A percentile compares a stretch with the other conserved stretches of the same genome.
phyloP scores from a whole-genome alignment of 495 filamentous ascomycete species.

The Sabuloglossum arenarium region DNA sequence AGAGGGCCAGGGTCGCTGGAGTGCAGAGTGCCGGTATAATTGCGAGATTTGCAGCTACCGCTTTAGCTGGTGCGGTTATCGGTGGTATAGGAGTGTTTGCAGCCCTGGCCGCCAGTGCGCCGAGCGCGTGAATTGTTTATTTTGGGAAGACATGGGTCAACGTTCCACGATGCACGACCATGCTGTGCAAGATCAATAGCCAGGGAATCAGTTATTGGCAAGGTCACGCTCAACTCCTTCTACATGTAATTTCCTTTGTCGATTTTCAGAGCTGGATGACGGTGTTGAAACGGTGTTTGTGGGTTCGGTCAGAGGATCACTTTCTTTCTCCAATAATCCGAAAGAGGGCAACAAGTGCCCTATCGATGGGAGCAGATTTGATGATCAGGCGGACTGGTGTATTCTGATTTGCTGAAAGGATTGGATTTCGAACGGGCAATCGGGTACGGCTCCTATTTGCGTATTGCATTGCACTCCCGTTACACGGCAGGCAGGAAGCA shows the following conservation, averaged over 20 bases:
- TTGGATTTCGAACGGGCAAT: not conserved
- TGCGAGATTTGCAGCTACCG: not conserved
- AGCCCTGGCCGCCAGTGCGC: not conserved
- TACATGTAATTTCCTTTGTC: not conserved
- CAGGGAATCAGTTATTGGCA: not conserved
- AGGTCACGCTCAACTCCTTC: not conserved
- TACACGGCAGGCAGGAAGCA: not conserved
- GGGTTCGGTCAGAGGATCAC: not conserved
- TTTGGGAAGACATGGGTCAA: not conserved
- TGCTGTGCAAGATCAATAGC: not conserved
- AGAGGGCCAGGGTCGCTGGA: not conserved
- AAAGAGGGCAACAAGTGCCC: not conserved
- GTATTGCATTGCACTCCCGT: not conserved
- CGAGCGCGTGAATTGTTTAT: not conserved
- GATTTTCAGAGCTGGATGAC: not conserved
- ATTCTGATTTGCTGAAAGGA: not conserved
- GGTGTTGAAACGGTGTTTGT: constrained; percentile 1
- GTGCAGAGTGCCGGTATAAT: not conserved
- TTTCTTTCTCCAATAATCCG: not conserved
- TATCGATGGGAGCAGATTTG: not conserved
- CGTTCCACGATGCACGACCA: not conserved
- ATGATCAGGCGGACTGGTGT: not conserved
- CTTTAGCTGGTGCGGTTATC: not conserved
- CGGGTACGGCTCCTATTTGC: not conserved
- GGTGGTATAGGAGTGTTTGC: constrained; percentile 1